These are phyloP conservation scores for Penicillium malachiteum DNA, from an alignment of 495 filamentous ascomycete species.

Conservation along the genomic window DNA sequence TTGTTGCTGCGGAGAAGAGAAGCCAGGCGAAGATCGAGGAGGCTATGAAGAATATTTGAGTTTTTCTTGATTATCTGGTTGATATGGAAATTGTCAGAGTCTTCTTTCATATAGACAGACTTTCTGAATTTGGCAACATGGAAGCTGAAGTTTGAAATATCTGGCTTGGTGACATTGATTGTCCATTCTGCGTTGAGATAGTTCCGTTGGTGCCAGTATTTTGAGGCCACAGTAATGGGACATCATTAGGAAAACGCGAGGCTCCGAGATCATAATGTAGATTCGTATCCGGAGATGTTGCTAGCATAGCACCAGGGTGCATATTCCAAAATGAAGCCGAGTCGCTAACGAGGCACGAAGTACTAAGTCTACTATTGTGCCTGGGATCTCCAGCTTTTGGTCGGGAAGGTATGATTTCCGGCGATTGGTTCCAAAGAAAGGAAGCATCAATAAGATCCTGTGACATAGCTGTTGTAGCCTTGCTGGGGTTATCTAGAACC, in stretches of 20 bases:
- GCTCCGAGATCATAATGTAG: neutral
- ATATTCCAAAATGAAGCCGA: slow-evolving; percentile 15
- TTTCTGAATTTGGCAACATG: neutral
- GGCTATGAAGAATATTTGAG: slow-evolving; percentile 13
- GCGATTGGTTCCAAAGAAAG: slow-evolving; percentile 3
- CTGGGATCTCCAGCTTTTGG: neutral
- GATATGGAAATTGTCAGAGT: neutral
- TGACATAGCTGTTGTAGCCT: neutral
- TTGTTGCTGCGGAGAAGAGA: slow-evolving; percentile 20
- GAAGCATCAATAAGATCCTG: neutral
- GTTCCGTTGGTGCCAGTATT: neutral
- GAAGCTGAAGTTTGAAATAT: neutral
- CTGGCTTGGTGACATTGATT: neutral
- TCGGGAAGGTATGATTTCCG: slow-evolving; percentile 1
- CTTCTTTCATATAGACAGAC: neutral
- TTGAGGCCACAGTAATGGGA: neutral
- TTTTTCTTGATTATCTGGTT: neutral
- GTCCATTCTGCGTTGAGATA: neutral
- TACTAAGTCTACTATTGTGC: neutral
- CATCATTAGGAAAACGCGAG: neutral
- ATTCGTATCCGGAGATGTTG: neutral
- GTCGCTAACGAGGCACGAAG: slow-evolving; percentile 7
- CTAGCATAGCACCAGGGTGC: slow-evolving; percentile 1
- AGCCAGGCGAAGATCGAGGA: slow-evolving; percentile 24
- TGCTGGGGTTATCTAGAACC: neutral